A percentile compares a stretch with the other conserved stretches of the same genome.
These are phyloP conservation scores for Cutaneotrichosporon mucoides DNA, from an alignment of 1,284 basidiomycete species.

Conservation along the genomic window DNA sequence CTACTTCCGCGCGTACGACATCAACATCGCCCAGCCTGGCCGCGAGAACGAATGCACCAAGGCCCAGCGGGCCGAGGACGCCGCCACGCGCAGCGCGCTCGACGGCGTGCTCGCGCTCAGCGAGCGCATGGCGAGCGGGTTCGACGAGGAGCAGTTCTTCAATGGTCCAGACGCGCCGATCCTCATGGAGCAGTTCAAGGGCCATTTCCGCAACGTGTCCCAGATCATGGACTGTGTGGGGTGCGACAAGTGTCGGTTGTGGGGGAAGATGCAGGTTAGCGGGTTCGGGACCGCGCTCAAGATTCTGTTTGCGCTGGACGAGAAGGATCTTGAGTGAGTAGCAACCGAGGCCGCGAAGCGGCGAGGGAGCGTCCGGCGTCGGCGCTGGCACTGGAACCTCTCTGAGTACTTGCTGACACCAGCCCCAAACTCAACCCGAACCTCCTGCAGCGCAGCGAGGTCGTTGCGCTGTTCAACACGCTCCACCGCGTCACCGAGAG, in stretches of 20 bases:
- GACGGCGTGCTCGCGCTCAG: slow-evolving; percentile 65
- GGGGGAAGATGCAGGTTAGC: slow-evolving; percentile 96
- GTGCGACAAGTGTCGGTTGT: slow-evolving; percentile 97
- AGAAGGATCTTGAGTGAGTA: slow-evolving; percentile 73
- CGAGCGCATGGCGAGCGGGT: slow-evolving; percentile 52
- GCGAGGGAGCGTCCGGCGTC: no score
- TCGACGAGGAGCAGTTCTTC: slow-evolving; percentile 84
- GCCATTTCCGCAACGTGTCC: slow-evolving; percentile 93
- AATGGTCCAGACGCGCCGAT: slow-evolving; percentile 77
- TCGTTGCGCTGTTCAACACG: slow-evolving; percentile 94
- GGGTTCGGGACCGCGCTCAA: slow-evolving; percentile 94
- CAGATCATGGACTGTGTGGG: slow-evolving; percentile 99
- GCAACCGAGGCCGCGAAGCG: no score
- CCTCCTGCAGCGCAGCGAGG: slow-evolving; percentile 82
- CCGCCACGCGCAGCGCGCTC: slow-evolving; percentile 57
- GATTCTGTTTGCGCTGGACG: slow-evolving; percentile 93
- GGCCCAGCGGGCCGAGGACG: slow-evolving; percentile 63
- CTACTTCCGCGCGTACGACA: slow-evolving; percentile 77
- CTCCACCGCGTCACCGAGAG: slow-evolving; percentile 87
- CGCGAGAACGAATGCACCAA: slow-evolving; percentile 8
- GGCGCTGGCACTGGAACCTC: no score
- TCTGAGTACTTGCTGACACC: slow-evolving; percentile 9
- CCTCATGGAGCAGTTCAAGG: slow-evolving; percentile 92
- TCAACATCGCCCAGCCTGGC: slow-evolving; percentile 58
- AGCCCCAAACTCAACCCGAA: slow-evolving; percentile 74